Percentiles rank a stretch among this genome's conserved stretches.
phyloP scores from a whole-genome alignment of 768 basidiomycete species.

The Gloeopeniophorella convolvens region DNA sequence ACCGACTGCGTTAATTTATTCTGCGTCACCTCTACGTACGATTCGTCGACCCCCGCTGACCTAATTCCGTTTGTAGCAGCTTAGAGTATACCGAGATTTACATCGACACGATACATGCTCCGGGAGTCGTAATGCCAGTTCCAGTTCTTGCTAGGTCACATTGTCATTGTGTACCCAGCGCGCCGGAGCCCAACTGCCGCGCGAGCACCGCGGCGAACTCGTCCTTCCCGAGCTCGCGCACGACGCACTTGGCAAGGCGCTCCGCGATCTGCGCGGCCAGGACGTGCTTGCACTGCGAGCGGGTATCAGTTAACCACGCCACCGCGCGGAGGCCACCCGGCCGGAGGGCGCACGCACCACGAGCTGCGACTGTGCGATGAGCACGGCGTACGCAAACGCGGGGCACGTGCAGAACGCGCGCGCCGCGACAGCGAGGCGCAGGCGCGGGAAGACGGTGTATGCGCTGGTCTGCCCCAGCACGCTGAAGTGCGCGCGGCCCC shows the following conservation, averaged over 20 bases:
- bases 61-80: constrained; percentile 6
- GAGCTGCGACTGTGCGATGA: constrained; percentile 51
- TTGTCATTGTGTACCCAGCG: too few species aligned
- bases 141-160: neutral
- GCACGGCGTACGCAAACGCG: constrained; percentile 59
- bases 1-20: neutral
- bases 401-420: constrained; percentile 67
- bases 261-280: constrained; percentile 59
- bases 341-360: constrained; percentile 42
- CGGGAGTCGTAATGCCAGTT: neutral
- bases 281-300: constrained; percentile 69
- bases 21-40: too few species aligned
- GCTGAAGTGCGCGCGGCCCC: constrained; percentile 56
- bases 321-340: too few species aligned
- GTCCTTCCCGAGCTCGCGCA: constrained; percentile 40
- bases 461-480: constrained; percentile 60
- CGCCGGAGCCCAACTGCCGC: too few species aligned
- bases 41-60: too few species aligned
- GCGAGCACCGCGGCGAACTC: constrained; percentile 42
- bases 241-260: constrained; percentile 43
- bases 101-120: constrained; percentile 9
- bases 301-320: too few species aligned
- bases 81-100: neutral
- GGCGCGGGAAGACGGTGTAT: constrained; percentile 48
- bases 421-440: constrained; percentile 34